Conservation (phyloP, 768 basidiomycete species). For the Agrocybe praecox region DNA sequence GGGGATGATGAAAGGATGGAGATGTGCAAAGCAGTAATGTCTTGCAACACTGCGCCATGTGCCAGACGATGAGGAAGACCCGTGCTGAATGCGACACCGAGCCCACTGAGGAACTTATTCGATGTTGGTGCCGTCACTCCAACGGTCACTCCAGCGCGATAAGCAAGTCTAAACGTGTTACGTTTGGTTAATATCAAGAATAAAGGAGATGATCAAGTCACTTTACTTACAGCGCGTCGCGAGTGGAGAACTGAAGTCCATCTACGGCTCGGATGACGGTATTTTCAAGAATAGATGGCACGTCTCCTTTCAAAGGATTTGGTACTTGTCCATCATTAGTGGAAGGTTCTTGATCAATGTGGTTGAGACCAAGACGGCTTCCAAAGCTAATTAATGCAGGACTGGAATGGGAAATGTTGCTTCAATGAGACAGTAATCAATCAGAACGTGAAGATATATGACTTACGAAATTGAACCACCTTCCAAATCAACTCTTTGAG, state of each 20-base stretch:
- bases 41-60: constrained; percentile 59
- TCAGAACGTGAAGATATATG: too few relatives aligned
- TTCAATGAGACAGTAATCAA: not conserved
- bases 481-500: constrained; percentile 56
- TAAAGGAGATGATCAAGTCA: too few relatives aligned
- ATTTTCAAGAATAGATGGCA: constrained; percentile 46
- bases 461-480: constrained; percentile 68
- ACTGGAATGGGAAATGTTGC: constrained; percentile 26
- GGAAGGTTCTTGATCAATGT: constrained; percentile 59
- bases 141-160: constrained; percentile 63
- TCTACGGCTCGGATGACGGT: constrained; percentile 61
- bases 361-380: constrained; percentile 61
- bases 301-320: constrained; percentile 42
- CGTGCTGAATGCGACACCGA: constrained; percentile 61
- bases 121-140: constrained; percentile 59
- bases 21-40: constrained; percentile 64
- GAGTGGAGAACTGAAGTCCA: constrained; percentile 69
- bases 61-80: constrained; percentile 58
- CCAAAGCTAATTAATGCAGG: constrained; percentile 70
- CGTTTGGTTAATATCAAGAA: too few relatives aligned
- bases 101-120: constrained; percentile 52
- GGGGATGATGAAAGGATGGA: constrained; percentile 42
- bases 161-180: constrained; percentile 51
- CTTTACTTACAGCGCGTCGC: constrained; percentile 43
- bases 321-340: constrained; percentile 62